Percentiles rank a stretch among this genome's conserved stretches.
Conservation (phyloP, 169 alveolate genomes). For the Eimeria maxima region DNA sequence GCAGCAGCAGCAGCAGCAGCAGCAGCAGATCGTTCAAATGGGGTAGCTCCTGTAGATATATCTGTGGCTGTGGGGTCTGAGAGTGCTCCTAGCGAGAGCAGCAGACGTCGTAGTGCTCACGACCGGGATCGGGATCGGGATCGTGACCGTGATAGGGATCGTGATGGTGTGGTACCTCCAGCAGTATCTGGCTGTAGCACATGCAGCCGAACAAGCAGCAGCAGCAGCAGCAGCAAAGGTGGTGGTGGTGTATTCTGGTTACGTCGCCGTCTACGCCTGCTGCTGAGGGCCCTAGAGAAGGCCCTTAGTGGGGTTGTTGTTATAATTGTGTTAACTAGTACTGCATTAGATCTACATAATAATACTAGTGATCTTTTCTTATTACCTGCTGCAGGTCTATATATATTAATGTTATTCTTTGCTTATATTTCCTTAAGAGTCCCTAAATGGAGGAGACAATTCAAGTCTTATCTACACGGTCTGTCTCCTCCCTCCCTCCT, state of each 20-base stretch:
- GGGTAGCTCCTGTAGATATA: not conserved
- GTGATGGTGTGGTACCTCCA: not conserved
- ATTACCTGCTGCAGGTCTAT: not conserved
- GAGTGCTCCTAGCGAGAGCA: not conserved
- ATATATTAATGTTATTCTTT: not conserved
- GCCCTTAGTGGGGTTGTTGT: not conserved
- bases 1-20: not conserved
- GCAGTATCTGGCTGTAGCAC: not conserved
- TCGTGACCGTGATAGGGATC: not conserved
- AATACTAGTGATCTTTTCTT: not conserved
- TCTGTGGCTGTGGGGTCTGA: not conserved
- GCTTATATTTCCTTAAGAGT: not conserved
- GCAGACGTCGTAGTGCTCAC: not conserved
- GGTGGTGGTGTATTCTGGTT: not conserved
- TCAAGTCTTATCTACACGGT: not conserved
- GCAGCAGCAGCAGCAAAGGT: not conserved
- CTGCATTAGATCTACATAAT: not conserved
- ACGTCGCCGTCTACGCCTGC: not conserved
- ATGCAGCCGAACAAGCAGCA: not conserved
- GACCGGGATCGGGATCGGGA: not conserved
- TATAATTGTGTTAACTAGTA: not conserved
- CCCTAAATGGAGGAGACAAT: slow-evolving; percentile 8
- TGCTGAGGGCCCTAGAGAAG: not conserved
- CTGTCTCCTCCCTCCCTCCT: not conserved
- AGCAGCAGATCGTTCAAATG: not conserved